Evolutionary conservation across 2,329 filamentous ascomycete species (phyloP).

Genomic region (Dactylellina haptotyla): DNA sequence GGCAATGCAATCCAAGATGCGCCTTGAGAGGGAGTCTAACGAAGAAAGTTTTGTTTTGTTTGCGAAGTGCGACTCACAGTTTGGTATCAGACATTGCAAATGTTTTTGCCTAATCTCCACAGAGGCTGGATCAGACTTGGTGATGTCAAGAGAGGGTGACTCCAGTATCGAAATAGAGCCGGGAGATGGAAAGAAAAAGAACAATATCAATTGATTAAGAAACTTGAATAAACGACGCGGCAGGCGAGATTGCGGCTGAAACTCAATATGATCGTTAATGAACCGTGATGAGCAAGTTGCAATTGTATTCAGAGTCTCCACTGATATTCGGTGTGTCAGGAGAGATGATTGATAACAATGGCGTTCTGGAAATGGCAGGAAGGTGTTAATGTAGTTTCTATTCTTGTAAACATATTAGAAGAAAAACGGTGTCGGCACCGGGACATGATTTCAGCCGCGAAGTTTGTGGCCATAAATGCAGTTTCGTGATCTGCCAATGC

Average conservation of each 20-base stretch:
- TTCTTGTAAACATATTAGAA: conserved; percentile 11
- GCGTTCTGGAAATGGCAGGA: conserved; percentile 37
- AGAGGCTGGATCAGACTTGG: not conserved
- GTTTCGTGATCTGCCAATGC: conserved; percentile 32
- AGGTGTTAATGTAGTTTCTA: conserved; percentile 7
- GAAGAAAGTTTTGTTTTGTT: too few relatives aligned
- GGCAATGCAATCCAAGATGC: not conserved
- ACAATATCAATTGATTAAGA: not conserved
- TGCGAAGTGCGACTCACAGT: conserved; percentile 38
- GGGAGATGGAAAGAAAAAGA: not conserved
- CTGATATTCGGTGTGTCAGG: conserved; percentile 14
- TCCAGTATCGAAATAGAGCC: not conserved
- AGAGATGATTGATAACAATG: conserved; percentile 15
- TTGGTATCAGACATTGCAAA: conserved; percentile 36
- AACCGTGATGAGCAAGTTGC: not conserved
- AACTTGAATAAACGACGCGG: not conserved
- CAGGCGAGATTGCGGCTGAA: conserved; percentile 18
- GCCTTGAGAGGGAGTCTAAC: conserved; percentile 3
- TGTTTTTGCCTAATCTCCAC: not conserved
- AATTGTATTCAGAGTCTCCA: conserved; percentile 3
- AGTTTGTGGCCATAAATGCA: conserved; percentile 39
- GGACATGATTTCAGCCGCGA: conserved; percentile 24
- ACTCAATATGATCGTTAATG: conserved; percentile 1
- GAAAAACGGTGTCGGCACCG: not conserved
- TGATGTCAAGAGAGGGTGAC: conserved; percentile 6